A percentile compares a stretch with the other conserved stretches of the same genome.
These are phyloP conservation scores for Uronychia setigera DNA, from an alignment of 73 alveolate genomes.

Conservation along the genomic window DNA sequence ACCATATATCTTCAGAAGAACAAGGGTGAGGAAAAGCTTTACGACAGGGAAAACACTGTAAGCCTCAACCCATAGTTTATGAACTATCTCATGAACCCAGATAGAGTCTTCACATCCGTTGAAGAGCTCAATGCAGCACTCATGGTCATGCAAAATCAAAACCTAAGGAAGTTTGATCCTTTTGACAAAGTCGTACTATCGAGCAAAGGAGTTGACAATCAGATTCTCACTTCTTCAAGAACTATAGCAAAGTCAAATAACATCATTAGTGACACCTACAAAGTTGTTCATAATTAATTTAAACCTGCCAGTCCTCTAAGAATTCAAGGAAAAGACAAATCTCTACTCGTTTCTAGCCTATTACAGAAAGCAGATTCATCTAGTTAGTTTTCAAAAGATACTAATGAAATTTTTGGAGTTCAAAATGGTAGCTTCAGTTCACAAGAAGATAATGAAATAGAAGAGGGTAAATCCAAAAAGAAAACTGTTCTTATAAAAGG, in stretches of 20 bases:
- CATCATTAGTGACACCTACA: conserved; percentile 37
- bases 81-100: conserved; percentile 31
- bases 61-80: conserved; percentile 50
- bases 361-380: not conserved
- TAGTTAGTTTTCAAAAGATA: not conserved
- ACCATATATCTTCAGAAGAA: not conserved
- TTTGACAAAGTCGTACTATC: conserved; percentile 38
- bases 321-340: not conserved
- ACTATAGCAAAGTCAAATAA: conserved; percentile 30
- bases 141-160: not conserved
- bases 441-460: no score
- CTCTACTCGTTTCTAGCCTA: not conserved
- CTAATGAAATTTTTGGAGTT: not conserved
- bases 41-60: conserved; percentile 29
- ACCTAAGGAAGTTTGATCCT: conserved; percentile 30
- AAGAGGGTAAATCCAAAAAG: no score
- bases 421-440: no score
- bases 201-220: conserved; percentile 29
- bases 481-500: no score
- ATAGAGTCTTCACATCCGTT: not conserved
- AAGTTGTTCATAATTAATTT: conserved; percentile 23
- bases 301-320: not conserved
- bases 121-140: not conserved
- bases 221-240: conserved; percentile 25
- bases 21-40: conserved; percentile 16